These are phyloP conservation scores for Boehmeria nivea DNA, from an alignment of 306 rosid genomes.

Conservation along the genomic window DNA sequence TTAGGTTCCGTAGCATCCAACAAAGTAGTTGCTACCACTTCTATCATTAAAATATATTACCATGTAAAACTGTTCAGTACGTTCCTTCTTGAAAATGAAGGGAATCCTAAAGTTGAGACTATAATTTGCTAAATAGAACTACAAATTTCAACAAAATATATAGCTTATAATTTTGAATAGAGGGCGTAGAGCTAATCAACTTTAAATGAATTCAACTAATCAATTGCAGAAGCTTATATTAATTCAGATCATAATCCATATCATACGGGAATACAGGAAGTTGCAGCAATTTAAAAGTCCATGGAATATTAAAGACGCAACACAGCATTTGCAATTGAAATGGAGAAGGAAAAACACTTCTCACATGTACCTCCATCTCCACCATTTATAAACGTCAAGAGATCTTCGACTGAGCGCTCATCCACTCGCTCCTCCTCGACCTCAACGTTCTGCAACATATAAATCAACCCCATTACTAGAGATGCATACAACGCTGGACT, in stretches of 20 bases:
- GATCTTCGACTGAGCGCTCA: conserved; percentile 87
- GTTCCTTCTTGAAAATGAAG: not conserved
- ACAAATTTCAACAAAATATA: too few relatives aligned
- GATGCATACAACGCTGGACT: conserved; percentile 1
- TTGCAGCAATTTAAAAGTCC: too few relatives aligned
- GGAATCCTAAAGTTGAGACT: too few relatives aligned
- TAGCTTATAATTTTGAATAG: too few relatives aligned
- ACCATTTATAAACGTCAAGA: conserved; percentile 80
- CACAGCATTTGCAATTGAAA: too few relatives aligned
- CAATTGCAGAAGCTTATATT: too few relatives aligned
- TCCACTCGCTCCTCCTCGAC: conserved; percentile 68
- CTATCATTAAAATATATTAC: not conserved
- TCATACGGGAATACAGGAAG: too few relatives aligned
- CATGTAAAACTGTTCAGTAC: not conserved
- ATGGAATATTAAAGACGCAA: too few relatives aligned
- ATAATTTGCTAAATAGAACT: too few relatives aligned
- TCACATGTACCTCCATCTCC: conserved; percentile 48
- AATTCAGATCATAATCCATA: too few relatives aligned
- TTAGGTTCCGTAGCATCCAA: not conserved
- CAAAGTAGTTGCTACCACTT: not conserved
- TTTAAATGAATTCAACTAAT: too few relatives aligned
- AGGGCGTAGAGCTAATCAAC: too few relatives aligned
- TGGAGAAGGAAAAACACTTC: not conserved
- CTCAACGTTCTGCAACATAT: conserved; percentile 60
- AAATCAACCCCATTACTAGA: conserved; percentile 9